These are phyloP conservation scores for Anacardium occidentale DNA, from an alignment of 345 rosid genomes.

Conservation along the genomic window DNA sequence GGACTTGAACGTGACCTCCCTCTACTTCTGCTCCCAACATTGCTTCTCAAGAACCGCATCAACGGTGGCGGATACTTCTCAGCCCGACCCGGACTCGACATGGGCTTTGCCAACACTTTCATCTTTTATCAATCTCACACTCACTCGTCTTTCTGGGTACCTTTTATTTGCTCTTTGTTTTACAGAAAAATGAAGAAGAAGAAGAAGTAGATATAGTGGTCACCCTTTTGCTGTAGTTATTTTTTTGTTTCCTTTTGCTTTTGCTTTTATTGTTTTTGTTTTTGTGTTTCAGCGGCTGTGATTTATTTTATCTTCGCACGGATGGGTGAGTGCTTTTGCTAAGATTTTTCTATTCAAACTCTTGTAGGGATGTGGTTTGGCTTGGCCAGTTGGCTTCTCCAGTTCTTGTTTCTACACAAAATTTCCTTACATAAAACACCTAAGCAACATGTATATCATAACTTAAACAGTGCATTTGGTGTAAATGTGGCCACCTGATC, in stretches of 20 bases:
- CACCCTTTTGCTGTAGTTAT: slow-evolving; percentile 11
- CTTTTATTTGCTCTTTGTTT: not conserved
- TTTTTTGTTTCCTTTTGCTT: not conserved
- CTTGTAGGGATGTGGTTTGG: slow-evolving; percentile 33
- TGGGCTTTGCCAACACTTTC: slow-evolving; percentile 67
- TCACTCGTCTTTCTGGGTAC: not conserved
- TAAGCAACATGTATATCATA: too few relatives aligned
- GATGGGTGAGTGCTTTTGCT: slow-evolving; percentile 36
- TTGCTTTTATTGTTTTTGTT: not conserved
- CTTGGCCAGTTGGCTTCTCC: not conserved
- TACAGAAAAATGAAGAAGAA: not conserved
- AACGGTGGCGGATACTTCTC: slow-evolving; percentile 87
- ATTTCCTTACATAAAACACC: too few relatives aligned
- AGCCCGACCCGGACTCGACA: slow-evolving; percentile 84
- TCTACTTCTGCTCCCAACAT: slow-evolving; percentile 64
- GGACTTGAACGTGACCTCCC: slow-evolving; percentile 86
- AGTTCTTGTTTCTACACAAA: too few relatives aligned
- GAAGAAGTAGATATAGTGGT: slow-evolving; percentile 19
- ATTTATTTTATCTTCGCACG: slow-evolving; percentile 31
- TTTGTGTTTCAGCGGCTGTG: not conserved
- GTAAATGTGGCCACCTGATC: not conserved
- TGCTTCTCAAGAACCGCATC: slow-evolving; percentile 76
- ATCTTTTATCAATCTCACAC: slow-evolving; percentile 22
- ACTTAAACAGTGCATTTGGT: slow-evolving; percentile 7
- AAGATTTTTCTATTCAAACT: slow-evolving; percentile 24